Conservation (phyloP, 2,329 filamentous ascomycete species). For the Leptodontidium sp. region DNA sequence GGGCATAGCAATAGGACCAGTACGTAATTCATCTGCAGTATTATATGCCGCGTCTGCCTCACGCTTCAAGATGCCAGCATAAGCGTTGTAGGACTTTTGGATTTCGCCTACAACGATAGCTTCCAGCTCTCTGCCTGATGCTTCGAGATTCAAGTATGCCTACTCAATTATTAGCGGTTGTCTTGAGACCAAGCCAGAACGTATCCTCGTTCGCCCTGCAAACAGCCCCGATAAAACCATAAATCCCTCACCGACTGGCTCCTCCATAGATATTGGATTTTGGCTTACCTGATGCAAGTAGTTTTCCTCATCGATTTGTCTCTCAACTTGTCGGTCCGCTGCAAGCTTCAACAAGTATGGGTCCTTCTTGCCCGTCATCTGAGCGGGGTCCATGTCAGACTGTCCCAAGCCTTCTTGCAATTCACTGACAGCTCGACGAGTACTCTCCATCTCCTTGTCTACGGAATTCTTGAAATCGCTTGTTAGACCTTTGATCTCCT, state of each 20-base stretch:
- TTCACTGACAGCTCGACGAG: slow-evolving; percentile 78
- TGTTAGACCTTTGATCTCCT: slow-evolving; percentile 93
- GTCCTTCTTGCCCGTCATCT: slow-evolving; percentile 85
- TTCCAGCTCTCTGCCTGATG: slow-evolving; percentile 92
- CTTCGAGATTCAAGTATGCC: slow-evolving; percentile 95
- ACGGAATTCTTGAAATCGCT: slow-evolving; percentile 98
- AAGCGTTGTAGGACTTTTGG: slow-evolving; percentile 96
- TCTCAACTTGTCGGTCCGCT: slow-evolving; percentile 90
- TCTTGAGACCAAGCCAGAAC: background rate
- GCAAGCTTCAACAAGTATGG: slow-evolving; percentile 86
- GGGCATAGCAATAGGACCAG: slow-evolving; percentile 89
- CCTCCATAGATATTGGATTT: slow-evolving; percentile 17
- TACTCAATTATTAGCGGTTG: slow-evolving; percentile 50
- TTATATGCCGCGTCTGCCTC: slow-evolving; percentile 85
- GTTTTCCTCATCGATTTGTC: slow-evolving; percentile 95
- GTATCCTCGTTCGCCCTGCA: background rate
- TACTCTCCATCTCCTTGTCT: slow-evolving; percentile 91
- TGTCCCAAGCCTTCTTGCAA: slow-evolving; percentile 85
- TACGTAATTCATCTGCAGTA: slow-evolving; percentile 81
- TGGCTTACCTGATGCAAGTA: slow-evolving; percentile 84
- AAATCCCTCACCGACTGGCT: background rate
- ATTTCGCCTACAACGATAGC: slow-evolving; percentile 97
- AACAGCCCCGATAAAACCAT: background rate
- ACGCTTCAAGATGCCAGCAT: slow-evolving; percentile 88
- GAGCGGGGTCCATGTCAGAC: slow-evolving; percentile 78